These are phyloP conservation scores for Alternaria rosae DNA, from an alignment of 2,329 filamentous ascomycete species.

Conservation along the genomic window DNA sequence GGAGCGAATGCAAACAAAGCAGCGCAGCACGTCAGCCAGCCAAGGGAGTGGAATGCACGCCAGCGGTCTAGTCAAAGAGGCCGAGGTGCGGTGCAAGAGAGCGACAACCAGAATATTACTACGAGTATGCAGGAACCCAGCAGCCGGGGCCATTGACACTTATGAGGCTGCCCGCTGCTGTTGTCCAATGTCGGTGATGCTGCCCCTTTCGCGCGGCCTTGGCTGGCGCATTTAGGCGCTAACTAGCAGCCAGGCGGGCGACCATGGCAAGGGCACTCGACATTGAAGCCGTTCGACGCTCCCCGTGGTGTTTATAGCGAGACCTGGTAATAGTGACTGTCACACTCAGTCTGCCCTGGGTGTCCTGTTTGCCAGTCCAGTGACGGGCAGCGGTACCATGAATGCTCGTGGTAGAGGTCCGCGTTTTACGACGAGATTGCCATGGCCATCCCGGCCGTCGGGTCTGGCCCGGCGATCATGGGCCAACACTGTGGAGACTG, in stretches of 20 bases:
- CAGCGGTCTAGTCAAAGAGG: slow-evolving; percentile 35
- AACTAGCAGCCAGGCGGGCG: slow-evolving; percentile 15
- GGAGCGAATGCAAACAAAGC: slow-evolving; percentile 27
- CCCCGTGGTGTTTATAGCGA: background rate
- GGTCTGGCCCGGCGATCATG: slow-evolving; percentile 16
- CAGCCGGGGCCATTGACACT: slow-evolving; percentile 19
- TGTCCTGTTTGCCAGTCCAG: background rate
- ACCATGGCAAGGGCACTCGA: slow-evolving; percentile 7
- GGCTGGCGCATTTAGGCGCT: slow-evolving; percentile 32
- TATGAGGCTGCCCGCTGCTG: slow-evolving; percentile 18
- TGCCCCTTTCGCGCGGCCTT: slow-evolving; percentile 34
- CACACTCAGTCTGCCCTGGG: background rate
- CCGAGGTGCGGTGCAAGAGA: slow-evolving; percentile 21
- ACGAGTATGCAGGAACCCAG: slow-evolving; percentile 2
- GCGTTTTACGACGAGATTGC: slow-evolving; percentile 3
- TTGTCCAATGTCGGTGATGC: slow-evolving; percentile 35
- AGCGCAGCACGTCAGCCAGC: slow-evolving; percentile 3
- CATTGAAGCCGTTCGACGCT: background rate
- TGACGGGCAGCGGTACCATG: background rate
- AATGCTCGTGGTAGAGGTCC: background rate
- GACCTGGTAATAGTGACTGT: background rate
- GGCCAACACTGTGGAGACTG: slow-evolving; percentile 7
- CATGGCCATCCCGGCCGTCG: slow-evolving; percentile 9
- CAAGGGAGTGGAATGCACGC: slow-evolving; percentile 25
- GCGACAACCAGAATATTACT: slow-evolving; percentile 4